These are phyloP conservation scores for Cyclotella distinguenda DNA, from an alignment of 108 stramenopile species.

Conservation along the genomic window DNA sequence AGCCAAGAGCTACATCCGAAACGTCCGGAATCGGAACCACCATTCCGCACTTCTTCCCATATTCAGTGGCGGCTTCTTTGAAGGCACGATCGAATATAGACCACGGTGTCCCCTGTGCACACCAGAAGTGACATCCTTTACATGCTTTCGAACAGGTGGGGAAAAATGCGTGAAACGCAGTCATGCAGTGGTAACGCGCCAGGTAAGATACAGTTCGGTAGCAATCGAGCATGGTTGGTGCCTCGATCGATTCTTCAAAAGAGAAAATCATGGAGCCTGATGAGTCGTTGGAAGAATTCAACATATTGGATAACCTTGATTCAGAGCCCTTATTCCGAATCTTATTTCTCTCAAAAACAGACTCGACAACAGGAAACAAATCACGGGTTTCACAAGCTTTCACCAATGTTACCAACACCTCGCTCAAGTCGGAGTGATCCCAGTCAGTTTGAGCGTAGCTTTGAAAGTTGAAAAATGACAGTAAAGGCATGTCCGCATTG, in stretches of 20 bases:
- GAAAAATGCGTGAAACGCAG: slow-evolving; percentile 64
- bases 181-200: slow-evolving; percentile 83
- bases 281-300: slow-evolving; percentile 43
- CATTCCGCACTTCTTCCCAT: slow-evolving; percentile 34
- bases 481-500: slow-evolving; percentile 56
- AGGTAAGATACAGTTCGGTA: slow-evolving; percentile 80
- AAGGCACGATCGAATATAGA: slow-evolving; percentile 84
- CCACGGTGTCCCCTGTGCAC: slow-evolving; percentile 68
- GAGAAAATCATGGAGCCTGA: slow-evolving; percentile 7
- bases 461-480: slow-evolving; percentile 73
- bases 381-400: slow-evolving; percentile 84
- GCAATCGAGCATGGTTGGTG: slow-evolving; percentile 51
- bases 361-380: slow-evolving; percentile 68
- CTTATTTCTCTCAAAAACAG: slow-evolving; percentile 61
- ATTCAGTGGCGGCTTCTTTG: slow-evolving; percentile 67
- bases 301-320: not conserved
- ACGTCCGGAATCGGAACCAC: slow-evolving; percentile 59
- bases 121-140: slow-evolving; percentile 88
- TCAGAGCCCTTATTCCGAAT: slow-evolving; percentile 24
- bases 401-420: slow-evolving; percentile 72
- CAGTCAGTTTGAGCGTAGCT: slow-evolving; percentile 71
- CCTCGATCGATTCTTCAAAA: slow-evolving; percentile 13
- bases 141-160: slow-evolving; percentile 60
- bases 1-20: slow-evolving; percentile 78
- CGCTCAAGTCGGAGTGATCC: slow-evolving; percentile 78